A percentile compares a stretch with the other conserved stretches of the same genome.
Evolutionary conservation across 1,284 basidiomycete genomes (phyloP).

Genomic region (Volvariella volvacea): DNA sequence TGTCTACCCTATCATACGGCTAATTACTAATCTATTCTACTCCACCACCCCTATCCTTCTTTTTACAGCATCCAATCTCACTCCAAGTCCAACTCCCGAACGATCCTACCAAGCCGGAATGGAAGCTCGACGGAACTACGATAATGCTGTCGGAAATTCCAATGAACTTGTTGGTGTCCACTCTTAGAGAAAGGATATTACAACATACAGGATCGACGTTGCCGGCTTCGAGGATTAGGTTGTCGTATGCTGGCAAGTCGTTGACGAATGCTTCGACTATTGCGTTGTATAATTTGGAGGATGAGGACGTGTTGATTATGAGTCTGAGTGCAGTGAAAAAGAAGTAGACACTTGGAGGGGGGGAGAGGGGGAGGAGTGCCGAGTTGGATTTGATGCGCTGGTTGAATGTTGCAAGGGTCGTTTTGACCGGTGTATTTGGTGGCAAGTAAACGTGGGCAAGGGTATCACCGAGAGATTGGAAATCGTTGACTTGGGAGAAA

Average conservation of each 20-base stretch:
- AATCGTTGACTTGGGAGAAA: too few species aligned
- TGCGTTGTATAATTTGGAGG: conserved; percentile 84
- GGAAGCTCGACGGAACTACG: conserved; percentile 80
- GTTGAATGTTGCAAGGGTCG: too few species aligned
- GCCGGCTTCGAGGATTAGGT: conserved; percentile 70
- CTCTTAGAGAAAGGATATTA: conserved; percentile 81
- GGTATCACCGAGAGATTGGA: too few species aligned
- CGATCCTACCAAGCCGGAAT: conserved; percentile 79
- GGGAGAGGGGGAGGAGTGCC: too few species aligned
- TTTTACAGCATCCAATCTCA: conserved; percentile 69
- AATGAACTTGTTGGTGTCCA: conserved; percentile 76
- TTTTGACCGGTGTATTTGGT: too few species aligned
- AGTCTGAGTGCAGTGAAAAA: conserved; percentile 73
- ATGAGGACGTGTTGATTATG: conserved; percentile 76
- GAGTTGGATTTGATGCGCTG: too few species aligned
- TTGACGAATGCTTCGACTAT: conserved; percentile 81
- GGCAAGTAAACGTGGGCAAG: too few species aligned
- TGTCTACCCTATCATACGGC: too few species aligned
- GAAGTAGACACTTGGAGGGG: conserved; percentile 34
- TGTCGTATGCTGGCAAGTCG: conserved; percentile 77
- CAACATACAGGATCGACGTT: conserved; percentile 70
- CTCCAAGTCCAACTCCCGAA: conserved; percentile 77
- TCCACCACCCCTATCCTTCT: background rate
- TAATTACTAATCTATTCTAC: background rate
- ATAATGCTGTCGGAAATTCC: conserved; percentile 77